These are phyloP conservation scores for Barnettozyma pratensis DNA, from an alignment of 805 yeast genomes.

Conservation along the genomic window DNA sequence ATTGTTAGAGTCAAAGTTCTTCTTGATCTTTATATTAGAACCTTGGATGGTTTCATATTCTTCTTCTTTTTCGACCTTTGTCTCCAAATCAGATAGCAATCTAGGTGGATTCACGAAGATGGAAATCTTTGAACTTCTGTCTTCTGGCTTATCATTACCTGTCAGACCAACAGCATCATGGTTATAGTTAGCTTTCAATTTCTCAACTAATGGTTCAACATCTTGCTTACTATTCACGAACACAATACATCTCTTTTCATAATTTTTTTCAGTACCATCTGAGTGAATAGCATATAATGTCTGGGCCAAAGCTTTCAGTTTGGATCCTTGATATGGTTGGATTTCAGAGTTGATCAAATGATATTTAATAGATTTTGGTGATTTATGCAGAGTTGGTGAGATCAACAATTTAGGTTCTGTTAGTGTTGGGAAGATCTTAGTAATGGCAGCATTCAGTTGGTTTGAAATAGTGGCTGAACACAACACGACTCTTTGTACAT, in stretches of 20 bases:
- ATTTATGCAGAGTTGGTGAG: constrained; percentile 74
- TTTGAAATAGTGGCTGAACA: constrained; percentile 91
- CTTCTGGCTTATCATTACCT: constrained; percentile 58
- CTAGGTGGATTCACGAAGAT: constrained; percentile 64
- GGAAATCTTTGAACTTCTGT: constrained; percentile 50
- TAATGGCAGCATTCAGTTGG: constrained; percentile 60
- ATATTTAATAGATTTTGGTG: constrained; percentile 73
- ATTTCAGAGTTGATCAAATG: constrained; percentile 70
- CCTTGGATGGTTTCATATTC: constrained; percentile 25
- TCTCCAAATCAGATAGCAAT: constrained; percentile 26
- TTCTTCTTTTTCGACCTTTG: constrained; percentile 13
- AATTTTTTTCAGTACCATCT: constrained; percentile 76
- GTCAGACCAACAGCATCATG: constrained; percentile 63
- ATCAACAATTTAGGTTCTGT: constrained; percentile 51
- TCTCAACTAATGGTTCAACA: constrained; percentile 52
- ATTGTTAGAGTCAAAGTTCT: neutral
- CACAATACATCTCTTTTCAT: constrained; percentile 73
- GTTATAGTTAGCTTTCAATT: constrained; percentile 42
- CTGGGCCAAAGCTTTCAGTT: constrained; percentile 81
- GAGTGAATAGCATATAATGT: constrained; percentile 78
- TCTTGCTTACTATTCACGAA: constrained; percentile 75
- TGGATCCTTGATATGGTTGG: constrained; percentile 80
- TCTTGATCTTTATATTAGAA: constrained; percentile 29
- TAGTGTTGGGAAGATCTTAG: constrained; percentile 53
- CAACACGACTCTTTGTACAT: constrained; percentile 59